phyloP scores from a whole-genome alignment of 2,329 filamentous ascomycete species.

The Pseudonectria buxi region DNA sequence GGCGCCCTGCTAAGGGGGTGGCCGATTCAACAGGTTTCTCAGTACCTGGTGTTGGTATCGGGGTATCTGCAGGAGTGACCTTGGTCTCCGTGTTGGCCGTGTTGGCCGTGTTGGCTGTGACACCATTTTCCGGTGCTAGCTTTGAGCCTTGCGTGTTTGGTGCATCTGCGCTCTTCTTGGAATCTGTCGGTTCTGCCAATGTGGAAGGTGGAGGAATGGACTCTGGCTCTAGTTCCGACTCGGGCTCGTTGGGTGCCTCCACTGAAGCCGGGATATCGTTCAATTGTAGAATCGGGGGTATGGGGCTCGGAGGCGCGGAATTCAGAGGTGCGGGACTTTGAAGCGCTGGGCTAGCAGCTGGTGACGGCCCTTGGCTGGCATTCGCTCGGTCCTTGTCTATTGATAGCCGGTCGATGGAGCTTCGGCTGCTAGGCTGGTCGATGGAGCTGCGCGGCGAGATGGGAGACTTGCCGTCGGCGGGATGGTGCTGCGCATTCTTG shows the following conservation, averaged over 20 bases:
- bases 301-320: conserved; percentile 1
- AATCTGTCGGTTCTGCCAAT: too few species aligned
- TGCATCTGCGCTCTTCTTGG: too few species aligned
- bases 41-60: not conserved
- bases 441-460: conserved; percentile 30
- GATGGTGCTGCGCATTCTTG: conserved; percentile 39
- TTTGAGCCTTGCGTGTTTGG: too few species aligned
- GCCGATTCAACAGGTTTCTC: conserved; percentile 2
- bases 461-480: conserved; percentile 38
- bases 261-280: too few species aligned
- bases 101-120: too few species aligned
- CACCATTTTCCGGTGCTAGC: too few species aligned
- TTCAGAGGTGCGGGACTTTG: too few species aligned
- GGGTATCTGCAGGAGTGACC: not conserved
- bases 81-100: not conserved
- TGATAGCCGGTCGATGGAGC: conserved; percentile 24
- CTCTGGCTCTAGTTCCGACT: too few species aligned
- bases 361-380: conserved; percentile 10
- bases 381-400: conserved; percentile 18
- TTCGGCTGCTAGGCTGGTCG: conserved; percentile 24
- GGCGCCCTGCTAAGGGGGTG: not conserved
- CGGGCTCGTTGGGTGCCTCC: too few species aligned
- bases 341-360: conserved; percentile 5
- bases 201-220: too few species aligned
- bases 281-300: too few species aligned